Evolutionary conservation across 257 asterid species (phyloP), one percentile per base, ranked within the genome.

Genomic region (Leonotis leonurus): DNA sequence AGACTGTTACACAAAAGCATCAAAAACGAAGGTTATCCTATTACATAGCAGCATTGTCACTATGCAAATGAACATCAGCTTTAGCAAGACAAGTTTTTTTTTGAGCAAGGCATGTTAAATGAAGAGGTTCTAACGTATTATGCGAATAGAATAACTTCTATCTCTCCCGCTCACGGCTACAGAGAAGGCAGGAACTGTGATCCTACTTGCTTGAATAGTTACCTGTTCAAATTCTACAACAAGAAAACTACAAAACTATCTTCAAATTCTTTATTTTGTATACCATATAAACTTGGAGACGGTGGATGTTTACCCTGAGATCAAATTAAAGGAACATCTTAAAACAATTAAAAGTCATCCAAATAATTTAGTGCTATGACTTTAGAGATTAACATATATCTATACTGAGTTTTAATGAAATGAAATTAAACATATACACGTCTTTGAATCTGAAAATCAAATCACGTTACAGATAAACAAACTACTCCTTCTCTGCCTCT

Each of bases 391-490:
- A 18, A 46, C 4, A 20, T 46, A 20, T 4, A 21, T 48, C 14
- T 0, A 12, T 8, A 46, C 54, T 16, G n/a, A 48, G 3, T n/a
- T n/a, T n/a, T n/a, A n/a, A n/a, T n/a, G n/a, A n/a, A n/a, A n/a
- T n/a, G n/a, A n/a, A n/a, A n/a, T n/a, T n/a, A n/a, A n/a, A n/a
- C n/a, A n/a, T n/a, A n/a, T n/a, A n/a, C n/a, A n/a, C n/a, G n/a
- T n/a, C n/a, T n/a, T n/a, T n/a, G n/a, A n/a, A n/a, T 12, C 57
- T 24, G 35, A 67, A 22, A 6, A 35, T 4, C 37, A 27, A 22
- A 59, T 70, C 45, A 58, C 45, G 55, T 49, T 35, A 35, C 33
- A 39, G 36, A 25, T 17, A n/a, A n/a, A n/a, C n/a, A n/a, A n/a
- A n/a, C n/a, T n/a, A n/a, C n/a, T n/a, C n/a, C n/a, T n/a, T n/a